Conservation (phyloP, 306 rosid genomes). For the Cucurbita argyrosperma region DNA sequence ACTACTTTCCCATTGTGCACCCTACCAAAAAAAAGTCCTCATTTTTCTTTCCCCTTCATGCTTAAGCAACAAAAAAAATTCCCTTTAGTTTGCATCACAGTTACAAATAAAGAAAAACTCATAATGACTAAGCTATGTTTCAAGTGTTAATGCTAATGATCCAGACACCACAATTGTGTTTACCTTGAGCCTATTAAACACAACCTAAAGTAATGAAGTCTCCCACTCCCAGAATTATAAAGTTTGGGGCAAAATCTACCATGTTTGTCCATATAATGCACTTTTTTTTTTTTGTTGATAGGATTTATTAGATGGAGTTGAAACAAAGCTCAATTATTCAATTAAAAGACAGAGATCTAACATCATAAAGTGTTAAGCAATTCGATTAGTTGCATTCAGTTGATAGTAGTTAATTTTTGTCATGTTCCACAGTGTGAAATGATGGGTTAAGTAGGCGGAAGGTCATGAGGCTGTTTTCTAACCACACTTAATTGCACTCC, state of each 20-base stretch:
- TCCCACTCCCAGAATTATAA: background rate
- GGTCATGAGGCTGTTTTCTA: background rate
- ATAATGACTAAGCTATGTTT: background rate
- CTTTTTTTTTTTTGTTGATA: background rate
- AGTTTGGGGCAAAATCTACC: background rate
- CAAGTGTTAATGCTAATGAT: background rate
- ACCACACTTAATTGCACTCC: background rate
- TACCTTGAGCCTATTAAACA: background rate
- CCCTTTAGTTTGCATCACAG: background rate
- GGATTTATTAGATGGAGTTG: background rate
- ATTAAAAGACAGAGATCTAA: background rate
- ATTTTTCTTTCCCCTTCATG: background rate
- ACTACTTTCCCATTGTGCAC: too few species aligned
- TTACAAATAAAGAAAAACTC: background rate
- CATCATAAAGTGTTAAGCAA: background rate
- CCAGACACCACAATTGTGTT: background rate
- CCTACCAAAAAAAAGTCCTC: background rate
- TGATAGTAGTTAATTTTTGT: background rate
- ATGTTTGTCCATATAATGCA: background rate
- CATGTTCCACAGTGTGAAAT: background rate
- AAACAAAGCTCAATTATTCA: background rate
- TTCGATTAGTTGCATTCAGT: background rate
- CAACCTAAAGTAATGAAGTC: background rate
- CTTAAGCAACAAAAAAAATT: background rate
- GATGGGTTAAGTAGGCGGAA: background rate